phyloP scores from a whole-genome alignment of 768 basidiomycete genomes.

The Podaxis rugospora region DNA sequence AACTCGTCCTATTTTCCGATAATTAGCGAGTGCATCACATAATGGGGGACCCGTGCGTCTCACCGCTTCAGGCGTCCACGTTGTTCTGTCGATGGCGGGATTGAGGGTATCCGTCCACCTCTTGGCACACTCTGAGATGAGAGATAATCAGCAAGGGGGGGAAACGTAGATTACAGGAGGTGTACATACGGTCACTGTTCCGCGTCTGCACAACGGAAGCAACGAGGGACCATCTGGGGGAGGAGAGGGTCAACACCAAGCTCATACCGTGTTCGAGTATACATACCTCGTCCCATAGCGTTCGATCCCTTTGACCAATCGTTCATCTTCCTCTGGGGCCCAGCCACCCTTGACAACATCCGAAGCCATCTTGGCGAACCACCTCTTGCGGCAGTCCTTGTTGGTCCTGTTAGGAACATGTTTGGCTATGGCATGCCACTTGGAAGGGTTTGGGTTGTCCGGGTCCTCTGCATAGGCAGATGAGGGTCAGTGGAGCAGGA shows the following conservation, averaged over 20 bases:
- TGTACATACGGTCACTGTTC: conserved; percentile 52
- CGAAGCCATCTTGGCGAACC: conserved; percentile 62
- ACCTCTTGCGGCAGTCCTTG: conserved; percentile 61
- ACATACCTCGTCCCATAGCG: conserved; percentile 51
- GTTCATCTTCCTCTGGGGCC: conserved; percentile 58
- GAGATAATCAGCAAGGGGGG: conserved; percentile 14
- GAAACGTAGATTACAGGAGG: conserved; percentile 3
- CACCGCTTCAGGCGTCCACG: conserved; percentile 54
- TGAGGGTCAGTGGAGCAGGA: conserved; percentile 15
- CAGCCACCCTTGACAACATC: conserved; percentile 60
- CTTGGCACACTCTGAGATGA: conserved; percentile 49
- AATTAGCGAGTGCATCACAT: conserved; percentile 6
- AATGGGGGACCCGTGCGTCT: conserved; percentile 14
- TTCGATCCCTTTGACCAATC: conserved; percentile 51
- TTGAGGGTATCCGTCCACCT: conserved; percentile 61
- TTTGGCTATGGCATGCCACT: conserved; percentile 61
- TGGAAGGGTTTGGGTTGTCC: conserved; percentile 50
- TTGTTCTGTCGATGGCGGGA: conserved; percentile 55
- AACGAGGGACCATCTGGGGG: conserved; percentile 50
- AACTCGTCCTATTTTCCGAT: conserved; percentile 37
- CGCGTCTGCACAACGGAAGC: conserved; percentile 51
- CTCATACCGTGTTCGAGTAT: background rate
- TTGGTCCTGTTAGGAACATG: conserved; percentile 59
- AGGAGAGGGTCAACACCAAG: conserved; percentile 3
- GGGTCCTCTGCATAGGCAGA: conserved; percentile 44